A percentile compares a stretch with the other conserved stretches of the same genome.
phyloP scores from a whole-genome alignment of 257 asterid species.

The Scutellaria minor region DNA sequence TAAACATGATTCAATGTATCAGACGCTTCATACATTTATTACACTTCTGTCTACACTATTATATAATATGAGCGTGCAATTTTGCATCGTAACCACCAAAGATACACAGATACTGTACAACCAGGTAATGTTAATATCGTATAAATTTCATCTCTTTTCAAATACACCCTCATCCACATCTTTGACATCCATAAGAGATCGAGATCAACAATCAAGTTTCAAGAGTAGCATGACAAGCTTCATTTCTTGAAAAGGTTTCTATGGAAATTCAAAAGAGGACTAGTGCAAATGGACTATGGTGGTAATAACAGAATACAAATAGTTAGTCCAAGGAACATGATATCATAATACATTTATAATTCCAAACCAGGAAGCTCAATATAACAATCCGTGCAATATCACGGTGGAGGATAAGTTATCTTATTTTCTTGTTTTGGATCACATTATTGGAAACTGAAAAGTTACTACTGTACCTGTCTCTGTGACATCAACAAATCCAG shows the following conservation, averaged over 20 bases:
- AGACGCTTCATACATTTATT: constrained; percentile 12
- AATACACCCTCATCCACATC: background rate
- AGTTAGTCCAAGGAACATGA: constrained; percentile 1
- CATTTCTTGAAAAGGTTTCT: constrained; percentile 12
- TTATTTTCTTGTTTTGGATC: no score
- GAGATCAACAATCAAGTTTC: constrained; percentile 17
- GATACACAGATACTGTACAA: constrained; percentile 21
- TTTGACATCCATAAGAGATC: constrained; percentile 21
- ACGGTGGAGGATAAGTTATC: background rate
- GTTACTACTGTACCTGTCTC: background rate
- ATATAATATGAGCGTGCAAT: background rate
- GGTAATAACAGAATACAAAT: background rate
- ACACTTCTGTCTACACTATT: constrained; percentile 2
- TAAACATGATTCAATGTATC: constrained; percentile 12
- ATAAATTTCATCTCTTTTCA: constrained; percentile 6
- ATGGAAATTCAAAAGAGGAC: background rate
- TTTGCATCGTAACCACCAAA: constrained; percentile 11
- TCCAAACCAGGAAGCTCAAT: constrained; percentile 20
- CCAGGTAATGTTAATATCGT: constrained; percentile 5
- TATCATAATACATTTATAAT: constrained; percentile 4
- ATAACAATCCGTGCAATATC: constrained; percentile 25
- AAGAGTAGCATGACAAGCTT: constrained; percentile 16
- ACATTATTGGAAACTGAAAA: background rate
- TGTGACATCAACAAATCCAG: background rate
- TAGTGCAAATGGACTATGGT: background rate